These are phyloP conservation scores for Aspergillus heteromorphus DNA, from an alignment of 495 filamentous ascomycete genomes.

Conservation along the genomic window DNA sequence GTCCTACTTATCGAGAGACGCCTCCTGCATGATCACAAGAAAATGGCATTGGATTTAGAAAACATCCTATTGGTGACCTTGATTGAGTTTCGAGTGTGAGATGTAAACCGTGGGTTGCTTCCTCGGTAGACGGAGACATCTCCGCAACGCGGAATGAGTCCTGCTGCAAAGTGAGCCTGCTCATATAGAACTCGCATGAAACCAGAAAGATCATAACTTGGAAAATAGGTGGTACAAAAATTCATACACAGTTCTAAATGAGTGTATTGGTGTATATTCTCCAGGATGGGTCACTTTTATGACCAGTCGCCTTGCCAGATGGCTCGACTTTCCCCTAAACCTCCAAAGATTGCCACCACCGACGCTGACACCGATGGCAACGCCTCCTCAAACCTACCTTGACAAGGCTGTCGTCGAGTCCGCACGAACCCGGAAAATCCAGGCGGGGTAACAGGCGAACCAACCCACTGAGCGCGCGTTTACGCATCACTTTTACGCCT, in stretches of 20 bases:
- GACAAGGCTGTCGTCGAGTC: too few species aligned
- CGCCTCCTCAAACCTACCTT: neutral
- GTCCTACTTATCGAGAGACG: neutral
- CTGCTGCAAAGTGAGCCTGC: neutral
- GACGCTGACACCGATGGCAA: neutral
- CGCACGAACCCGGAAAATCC: too few species aligned
- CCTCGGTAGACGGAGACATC: neutral
- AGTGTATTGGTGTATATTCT: neutral
- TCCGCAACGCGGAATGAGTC: neutral
- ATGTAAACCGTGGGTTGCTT: neutral
- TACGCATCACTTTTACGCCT: neutral
- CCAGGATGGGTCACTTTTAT: neutral
- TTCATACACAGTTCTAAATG: neutral
- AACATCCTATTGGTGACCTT: neutral
- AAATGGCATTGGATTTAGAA: too few species aligned
- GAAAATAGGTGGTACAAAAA: neutral
- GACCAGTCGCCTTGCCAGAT: neutral
- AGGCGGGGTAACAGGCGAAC: neutral
- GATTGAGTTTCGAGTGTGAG: neutral
- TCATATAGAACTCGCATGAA: neutral
- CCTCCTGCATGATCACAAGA: too few species aligned
- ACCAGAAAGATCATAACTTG: neutral
- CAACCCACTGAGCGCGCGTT: neutral
- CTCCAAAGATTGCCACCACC: neutral
- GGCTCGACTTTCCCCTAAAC: neutral